Evolutionary conservation across 1,139 yeast genomes (phyloP).

Genomic region (Blastobotrys aristatus): DNA sequence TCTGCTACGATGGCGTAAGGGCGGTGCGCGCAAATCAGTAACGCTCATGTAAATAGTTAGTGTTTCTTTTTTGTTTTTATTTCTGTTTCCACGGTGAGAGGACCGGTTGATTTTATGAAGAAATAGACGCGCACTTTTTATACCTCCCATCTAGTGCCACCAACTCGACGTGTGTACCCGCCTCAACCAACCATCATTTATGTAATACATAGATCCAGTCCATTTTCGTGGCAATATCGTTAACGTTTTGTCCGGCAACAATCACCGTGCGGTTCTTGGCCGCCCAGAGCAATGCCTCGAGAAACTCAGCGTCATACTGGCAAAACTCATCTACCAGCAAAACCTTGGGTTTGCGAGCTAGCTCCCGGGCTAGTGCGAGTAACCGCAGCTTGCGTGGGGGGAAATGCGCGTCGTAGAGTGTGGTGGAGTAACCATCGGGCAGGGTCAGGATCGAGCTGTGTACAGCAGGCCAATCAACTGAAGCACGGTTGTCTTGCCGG

Average conservation of each 20-base stretch:
- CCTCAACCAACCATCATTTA: conserved; percentile 6
- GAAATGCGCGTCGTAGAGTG: not conserved
- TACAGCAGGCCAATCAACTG: conserved; percentile 4
- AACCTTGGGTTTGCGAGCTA: conserved; percentile 2
- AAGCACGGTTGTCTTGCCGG: conserved; percentile 9
- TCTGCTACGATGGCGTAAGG: too few species aligned
- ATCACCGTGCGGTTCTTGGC: not conserved
- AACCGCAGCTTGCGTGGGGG: conserved; percentile 1
- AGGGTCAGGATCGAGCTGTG: conserved; percentile 6
- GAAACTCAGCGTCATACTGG: not conserved
- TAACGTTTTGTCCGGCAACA: conserved; percentile 4
- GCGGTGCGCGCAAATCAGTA: too few species aligned
- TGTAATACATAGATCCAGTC: conserved; percentile 12
- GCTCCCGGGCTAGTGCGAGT: conserved; percentile 9
- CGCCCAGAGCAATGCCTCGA: conserved; percentile 1
- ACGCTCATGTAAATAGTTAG: too few species aligned
- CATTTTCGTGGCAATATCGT: not conserved
- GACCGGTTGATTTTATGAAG: too few species aligned
- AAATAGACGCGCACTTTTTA: not conserved
- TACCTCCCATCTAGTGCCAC: not conserved
- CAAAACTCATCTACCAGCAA: conserved; percentile 3
- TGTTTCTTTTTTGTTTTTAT: too few species aligned
- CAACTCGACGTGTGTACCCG: conserved; percentile 4
- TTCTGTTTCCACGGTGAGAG: too few species aligned
- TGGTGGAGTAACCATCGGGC: conserved; percentile 3